A percentile compares a stretch with the other conserved stretches of the same genome.
phyloP scores from a whole-genome alignment of 2,329 filamentous ascomycete species.

The Ophiocordyceps unilateralis region DNA sequence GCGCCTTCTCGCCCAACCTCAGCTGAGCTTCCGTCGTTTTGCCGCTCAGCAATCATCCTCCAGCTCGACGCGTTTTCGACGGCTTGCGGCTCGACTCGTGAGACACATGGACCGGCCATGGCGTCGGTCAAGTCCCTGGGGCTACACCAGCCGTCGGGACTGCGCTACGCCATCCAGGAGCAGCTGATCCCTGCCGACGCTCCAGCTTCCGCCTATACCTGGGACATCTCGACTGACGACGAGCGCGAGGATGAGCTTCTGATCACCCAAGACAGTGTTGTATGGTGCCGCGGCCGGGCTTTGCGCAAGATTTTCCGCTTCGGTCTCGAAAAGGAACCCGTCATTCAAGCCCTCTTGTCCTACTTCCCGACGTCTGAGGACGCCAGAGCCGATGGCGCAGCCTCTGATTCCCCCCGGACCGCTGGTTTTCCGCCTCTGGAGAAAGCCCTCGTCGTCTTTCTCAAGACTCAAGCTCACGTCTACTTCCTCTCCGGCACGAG shows the following conservation, averaged over 20 bases:
- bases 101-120: constrained; percentile 39
- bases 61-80: not conserved
- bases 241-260: constrained; percentile 61
- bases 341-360: constrained; percentile 75
- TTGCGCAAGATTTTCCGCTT: constrained; percentile 79
- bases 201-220: constrained; percentile 49
- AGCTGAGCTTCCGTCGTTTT: not conserved
- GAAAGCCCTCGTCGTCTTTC: constrained; percentile 71
- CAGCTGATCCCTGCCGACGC: constrained; percentile 55
- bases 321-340: constrained; percentile 67
- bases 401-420: constrained; percentile 2
- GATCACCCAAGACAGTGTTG: constrained; percentile 55
- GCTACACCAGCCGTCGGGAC: constrained; percentile 70
- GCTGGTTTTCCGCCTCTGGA: constrained; percentile 19
- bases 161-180: constrained; percentile 71
- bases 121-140: constrained; percentile 81
- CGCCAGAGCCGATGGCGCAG: constrained; percentile 6
- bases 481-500: constrained; percentile 79
- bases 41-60: not conserved
- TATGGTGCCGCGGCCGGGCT: constrained; percentile 78
- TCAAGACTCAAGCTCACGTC: constrained; percentile 84
- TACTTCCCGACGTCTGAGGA: constrained; percentile 49
- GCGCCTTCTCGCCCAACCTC: not conserved
- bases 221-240: constrained; percentile 43
- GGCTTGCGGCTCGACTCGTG: not conserved